Evolutionary conservation across 116 monocot species (phyloP).

Genomic region (Papilionanthe hybrid): DNA sequence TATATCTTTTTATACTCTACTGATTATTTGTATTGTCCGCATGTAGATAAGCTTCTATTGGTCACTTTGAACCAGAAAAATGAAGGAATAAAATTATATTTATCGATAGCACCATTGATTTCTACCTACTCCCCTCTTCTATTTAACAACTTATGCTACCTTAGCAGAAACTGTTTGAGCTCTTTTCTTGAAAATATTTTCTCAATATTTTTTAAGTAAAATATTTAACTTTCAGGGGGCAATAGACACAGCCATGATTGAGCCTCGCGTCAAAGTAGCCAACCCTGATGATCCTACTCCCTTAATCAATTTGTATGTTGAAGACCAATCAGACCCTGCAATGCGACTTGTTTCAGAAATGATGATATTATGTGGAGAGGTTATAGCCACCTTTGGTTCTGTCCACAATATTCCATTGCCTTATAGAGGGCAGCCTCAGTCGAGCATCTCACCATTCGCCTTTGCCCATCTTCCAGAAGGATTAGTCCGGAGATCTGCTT

Average conservation of each 20-base stretch:
- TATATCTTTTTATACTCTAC: too few relatives aligned
- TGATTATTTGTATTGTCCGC: background rate
- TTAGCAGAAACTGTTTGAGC: background rate
- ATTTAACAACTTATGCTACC: background rate
- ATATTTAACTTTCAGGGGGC: conserved; percentile 56
- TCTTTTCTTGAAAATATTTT: background rate
- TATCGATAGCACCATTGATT: background rate
- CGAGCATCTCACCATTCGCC: conserved; percentile 62
- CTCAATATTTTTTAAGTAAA: conserved; percentile 4
- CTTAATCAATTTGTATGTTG: conserved; percentile 72
- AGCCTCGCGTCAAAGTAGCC: conserved; percentile 72
- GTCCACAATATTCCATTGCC: conserved; percentile 78
- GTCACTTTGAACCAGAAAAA: background rate
- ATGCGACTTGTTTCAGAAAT: conserved; percentile 95
- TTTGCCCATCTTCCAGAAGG: conserved; percentile 94
- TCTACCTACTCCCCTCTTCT: background rate
- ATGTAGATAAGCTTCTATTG: background rate
- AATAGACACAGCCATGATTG: conserved; percentile 71
- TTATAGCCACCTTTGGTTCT: conserved; percentile 82
- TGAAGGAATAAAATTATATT: background rate
- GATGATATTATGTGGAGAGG: conserved; percentile 98
- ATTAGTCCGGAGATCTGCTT: conserved; percentile 78
- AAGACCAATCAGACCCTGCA: conserved; percentile 72
- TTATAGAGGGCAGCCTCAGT: conserved; percentile 89
- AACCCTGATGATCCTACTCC: conserved; percentile 84